Base-by-base conservation (phyloP, 179 eudicot species). In the Camellia oleifera region DNA sequence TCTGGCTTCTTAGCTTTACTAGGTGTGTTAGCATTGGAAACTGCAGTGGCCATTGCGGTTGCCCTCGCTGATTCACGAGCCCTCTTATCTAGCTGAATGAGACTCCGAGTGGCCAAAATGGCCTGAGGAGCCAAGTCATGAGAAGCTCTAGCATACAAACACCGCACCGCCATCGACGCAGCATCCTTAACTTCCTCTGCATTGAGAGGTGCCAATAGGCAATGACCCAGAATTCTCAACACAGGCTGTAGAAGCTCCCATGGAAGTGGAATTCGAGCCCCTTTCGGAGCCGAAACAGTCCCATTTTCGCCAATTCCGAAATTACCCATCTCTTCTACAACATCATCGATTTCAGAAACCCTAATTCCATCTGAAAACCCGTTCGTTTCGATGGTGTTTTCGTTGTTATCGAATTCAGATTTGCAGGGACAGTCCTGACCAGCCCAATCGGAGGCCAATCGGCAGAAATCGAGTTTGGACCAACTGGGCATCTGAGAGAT, bases 221-320 rank as follows among this genome's bases (percentile, higher is more conserved):
- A 95, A 72, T 95, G 99, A 8, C 95, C 98, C 23, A 95, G 82
- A 26, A 95, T 92, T 82, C 99, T 92, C 79, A 94, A 73, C 76
- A 89, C 74, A 0, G 98, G 99, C 89, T 94, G 99, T 77, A 93
- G 68, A 48, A 95, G 81, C 88, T 95, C 99, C 99, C 98, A 95
- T 0, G 99, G 95, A 61, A 94, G 87, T 8, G 97, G 93, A 86
- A 92, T 92, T 68, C 91, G 84, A n/a, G 76, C 77, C 69, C 87
- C 90, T 52, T 69, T 83, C 0, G 26, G 65, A 11, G 5, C 20
- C 2, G 53, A 81, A 68, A 8, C 61, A 7, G 56, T 53, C 0
- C 72, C 32, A 56, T 76, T 69, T 45, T 65, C 87, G 1, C 76
- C 76, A 26, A 76, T 83, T 44, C 5, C 83, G 75, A 85, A 54